phyloP scores from a whole-genome alignment of 2,329 filamentous ascomycete genomes.

The Metarhizium brunneum region DNA sequence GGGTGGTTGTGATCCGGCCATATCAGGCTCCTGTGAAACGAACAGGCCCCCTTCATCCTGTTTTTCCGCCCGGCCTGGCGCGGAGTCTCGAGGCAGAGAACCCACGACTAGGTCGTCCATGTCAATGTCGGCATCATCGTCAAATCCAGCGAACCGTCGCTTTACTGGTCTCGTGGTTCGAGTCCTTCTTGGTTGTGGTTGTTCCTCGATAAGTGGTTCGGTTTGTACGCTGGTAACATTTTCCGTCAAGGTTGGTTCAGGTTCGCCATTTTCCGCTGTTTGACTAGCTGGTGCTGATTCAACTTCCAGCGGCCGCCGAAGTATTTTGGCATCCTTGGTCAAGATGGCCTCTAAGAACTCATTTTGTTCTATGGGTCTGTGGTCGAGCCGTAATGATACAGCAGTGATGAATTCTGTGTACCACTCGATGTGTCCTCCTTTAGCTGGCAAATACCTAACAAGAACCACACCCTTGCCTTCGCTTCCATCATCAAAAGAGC shows the following conservation, averaged over 20 bases:
- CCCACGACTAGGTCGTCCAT: conserved; percentile 16
- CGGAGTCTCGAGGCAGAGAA: not conserved
- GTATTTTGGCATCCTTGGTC: conserved; percentile 61
- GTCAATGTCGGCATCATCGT: conserved; percentile 32
- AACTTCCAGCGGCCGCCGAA: conserved; percentile 59
- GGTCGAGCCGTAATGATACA: conserved; percentile 64
- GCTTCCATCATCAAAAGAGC: conserved; percentile 53
- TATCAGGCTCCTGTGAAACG: conserved; percentile 39
- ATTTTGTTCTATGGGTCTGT: conserved; percentile 77
- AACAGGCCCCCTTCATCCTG: conserved; percentile 41
- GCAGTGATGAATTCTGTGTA: conserved; percentile 58
- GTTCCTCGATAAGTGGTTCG: conserved; percentile 4
- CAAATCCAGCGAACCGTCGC: conserved; percentile 67
- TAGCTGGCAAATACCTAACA: conserved; percentile 58
- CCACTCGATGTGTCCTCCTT: conserved; percentile 52
- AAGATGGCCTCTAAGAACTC: conserved; percentile 89
- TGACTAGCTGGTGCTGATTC: conserved; percentile 19
- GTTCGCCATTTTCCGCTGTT: conserved; percentile 3
- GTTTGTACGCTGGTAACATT: conserved; percentile 2
- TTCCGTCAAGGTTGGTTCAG: conserved; percentile 1
- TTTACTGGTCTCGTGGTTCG: conserved; percentile 30
- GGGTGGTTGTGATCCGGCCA: conserved; percentile 12
- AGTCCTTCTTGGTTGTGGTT: conserved; percentile 5
- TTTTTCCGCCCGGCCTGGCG: not conserved
- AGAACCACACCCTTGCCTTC: conserved; percentile 66